Base-by-base conservation (phyloP, 108 stramenopile species). In the Discostella pseudostelligera region DNA sequence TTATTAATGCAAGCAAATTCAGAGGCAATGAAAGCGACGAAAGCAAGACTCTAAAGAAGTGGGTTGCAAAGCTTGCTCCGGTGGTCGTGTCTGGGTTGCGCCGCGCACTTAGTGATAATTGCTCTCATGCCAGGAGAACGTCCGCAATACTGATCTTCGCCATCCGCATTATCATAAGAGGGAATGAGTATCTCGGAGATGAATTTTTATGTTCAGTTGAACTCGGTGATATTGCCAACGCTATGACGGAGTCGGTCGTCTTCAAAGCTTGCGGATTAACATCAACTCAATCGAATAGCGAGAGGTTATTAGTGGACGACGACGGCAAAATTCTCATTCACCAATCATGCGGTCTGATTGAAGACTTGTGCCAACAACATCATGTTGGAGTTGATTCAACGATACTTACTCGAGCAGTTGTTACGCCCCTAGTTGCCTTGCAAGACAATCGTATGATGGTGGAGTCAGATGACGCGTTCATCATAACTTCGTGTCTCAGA, bases 21-120 rank as follows among this genome's bases (percentile, higher is more conserved):
- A 20, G 24, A 21, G 59, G 54, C 3, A 57, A 67, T 20, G 62
- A 58, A 25, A 56, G 66, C 20, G 61, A 58, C 4, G 65, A 66
- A 24, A 20, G 17, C 37, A 45, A 17, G 14, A 36, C 22, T 16
- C 62, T 86, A 56, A 35, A 53, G 20, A 56, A 53, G 69, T 89
- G 86, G 88, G 46, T 89, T 49, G 39, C 67, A 56, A 64, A 65
- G 24, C 32, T 89, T 12, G 42, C 76, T 53, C 81, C 84, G 11
- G 45, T 87, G 17, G 48, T 77, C 1, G 71, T 87, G n/a, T 56
- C 35, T 50, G 84, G 85, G 4, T 62, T 85, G 39, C 44, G 59
- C 14, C 57, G 59, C 25, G 44, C 74, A 13, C 46, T 82, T 9
- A 51, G 55, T 21, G 36, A 19, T n/a, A 45, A 46, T 13, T 22